Conservation (phyloP, 129 eudicot genomes). For the Rutidosis leptorrhynchoides region DNA sequence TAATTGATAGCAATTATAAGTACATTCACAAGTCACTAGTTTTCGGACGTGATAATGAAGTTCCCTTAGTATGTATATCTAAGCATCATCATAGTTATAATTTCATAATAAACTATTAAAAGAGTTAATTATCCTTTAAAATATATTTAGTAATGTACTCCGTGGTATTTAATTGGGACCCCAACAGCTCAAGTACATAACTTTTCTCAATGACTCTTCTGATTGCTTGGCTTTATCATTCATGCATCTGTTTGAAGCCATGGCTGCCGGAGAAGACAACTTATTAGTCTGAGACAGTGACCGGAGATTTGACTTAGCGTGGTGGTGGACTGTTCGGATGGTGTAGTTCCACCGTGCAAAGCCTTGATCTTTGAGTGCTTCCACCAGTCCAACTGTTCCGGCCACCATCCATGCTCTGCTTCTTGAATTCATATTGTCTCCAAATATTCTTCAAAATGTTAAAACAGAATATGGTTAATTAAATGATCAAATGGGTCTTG, state of each 20-base stretch:
- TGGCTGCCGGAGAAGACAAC: conserved; percentile 21
- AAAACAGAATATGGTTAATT: background rate
- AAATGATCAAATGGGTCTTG: background rate
- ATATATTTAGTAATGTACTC: background rate
- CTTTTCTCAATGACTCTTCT: conserved; percentile 38
- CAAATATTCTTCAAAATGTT: background rate
- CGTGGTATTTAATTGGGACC: conserved; percentile 27
- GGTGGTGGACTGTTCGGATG: conserved; percentile 41
- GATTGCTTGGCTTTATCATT: conserved; percentile 5
- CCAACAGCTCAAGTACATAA: conserved; percentile 37
- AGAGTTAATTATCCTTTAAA: too few relatives aligned
- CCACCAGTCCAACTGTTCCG: conserved; percentile 44
- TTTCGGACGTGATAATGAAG: too few relatives aligned
- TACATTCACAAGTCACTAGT: background rate
- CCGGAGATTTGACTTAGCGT: conserved; percentile 41
- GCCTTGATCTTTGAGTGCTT: conserved; percentile 61
- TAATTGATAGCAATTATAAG: background rate
- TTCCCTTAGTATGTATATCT: too few relatives aligned
- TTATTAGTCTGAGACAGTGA: conserved; percentile 33
- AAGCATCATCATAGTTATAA: too few relatives aligned
- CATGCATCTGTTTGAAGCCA: conserved; percentile 17
- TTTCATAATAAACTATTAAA: too few relatives aligned
- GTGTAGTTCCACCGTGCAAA: conserved; percentile 60
- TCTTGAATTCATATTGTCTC: conserved; percentile 22
- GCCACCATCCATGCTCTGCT: conserved; percentile 48